Conservation (phyloP, 805 yeast genomes). For the Ogataea allantospora region DNA sequence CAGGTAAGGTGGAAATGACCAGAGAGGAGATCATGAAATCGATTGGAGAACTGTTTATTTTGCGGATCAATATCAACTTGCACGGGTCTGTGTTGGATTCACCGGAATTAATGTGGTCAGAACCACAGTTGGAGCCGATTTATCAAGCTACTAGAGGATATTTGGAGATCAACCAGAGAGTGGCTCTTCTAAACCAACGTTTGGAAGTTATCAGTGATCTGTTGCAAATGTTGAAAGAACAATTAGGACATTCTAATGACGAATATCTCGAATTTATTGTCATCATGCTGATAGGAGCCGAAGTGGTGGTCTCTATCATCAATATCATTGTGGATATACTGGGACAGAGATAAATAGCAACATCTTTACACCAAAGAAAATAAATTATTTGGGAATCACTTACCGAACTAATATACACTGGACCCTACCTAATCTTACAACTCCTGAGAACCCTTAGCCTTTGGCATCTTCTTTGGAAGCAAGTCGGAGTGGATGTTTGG, state of each 20-base stretch:
- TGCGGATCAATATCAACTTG: constrained; percentile 75
- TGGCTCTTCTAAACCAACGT: constrained; percentile 83
- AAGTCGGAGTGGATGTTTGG: constrained; percentile 95
- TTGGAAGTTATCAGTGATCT: constrained; percentile 91
- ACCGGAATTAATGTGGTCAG: constrained; percentile 99
- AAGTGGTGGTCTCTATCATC: constrained; percentile 82
- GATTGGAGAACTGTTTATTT: constrained; percentile 91
- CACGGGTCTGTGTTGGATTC: constrained; percentile 91
- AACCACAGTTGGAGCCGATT: constrained; percentile 95
- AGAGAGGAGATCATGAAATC: constrained; percentile 95
- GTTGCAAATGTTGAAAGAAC: constrained; percentile 94
- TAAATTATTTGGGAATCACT: constrained; percentile 10
- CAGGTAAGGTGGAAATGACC: constrained; percentile 93
- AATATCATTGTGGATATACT: constrained; percentile 54
- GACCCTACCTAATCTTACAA: constrained; percentile 36
- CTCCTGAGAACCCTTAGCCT: constrained; percentile 58
- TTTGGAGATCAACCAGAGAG: constrained; percentile 91
- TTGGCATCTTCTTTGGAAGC: constrained; percentile 61
- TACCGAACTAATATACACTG: constrained; percentile 30
- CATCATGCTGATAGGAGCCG: constrained; percentile 86
- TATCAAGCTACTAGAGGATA: constrained; percentile 97
- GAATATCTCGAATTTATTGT: constrained; percentile 91
- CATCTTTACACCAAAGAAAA: neutral
- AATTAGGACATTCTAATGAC: constrained; percentile 90
- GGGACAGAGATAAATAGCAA: constrained; percentile 19